A percentile compares a stretch with the other conserved stretches of the same genome.
These are phyloP conservation scores for Phoma sp. DNA, from an alignment of 2,329 filamentous ascomycete species.

Conservation along the genomic window DNA sequence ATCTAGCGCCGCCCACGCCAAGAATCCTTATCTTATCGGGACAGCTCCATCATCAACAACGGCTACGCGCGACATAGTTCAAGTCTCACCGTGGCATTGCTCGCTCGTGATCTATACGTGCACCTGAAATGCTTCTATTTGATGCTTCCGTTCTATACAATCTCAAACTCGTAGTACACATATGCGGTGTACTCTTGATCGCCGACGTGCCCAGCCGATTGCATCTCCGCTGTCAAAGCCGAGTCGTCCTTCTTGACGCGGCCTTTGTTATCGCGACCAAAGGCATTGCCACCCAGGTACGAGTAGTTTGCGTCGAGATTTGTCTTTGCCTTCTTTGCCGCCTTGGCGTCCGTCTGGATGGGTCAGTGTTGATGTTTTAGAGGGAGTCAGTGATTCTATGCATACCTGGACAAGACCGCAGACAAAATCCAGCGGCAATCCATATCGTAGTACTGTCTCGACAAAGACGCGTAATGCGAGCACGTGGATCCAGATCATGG, in stretches of 20 bases:
- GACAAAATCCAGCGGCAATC: conserved; percentile 88
- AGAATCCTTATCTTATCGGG: conserved; percentile 9
- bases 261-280: conserved; percentile 92
- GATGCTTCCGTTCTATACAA: conserved; percentile 50
- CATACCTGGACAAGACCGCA: conserved; percentile 81
- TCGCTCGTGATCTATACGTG: conserved; percentile 19
- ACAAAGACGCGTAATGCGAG: conserved; percentile 93
- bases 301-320: conserved; percentile 82
- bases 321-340: conserved; percentile 72
- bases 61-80: neutral
- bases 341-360: conserved; percentile 79
- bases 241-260: conserved; percentile 90
- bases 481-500: conserved; percentile 96
- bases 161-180: conserved; percentile 95
- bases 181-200: conserved; percentile 93
- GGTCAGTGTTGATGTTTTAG: conserved; percentile 4
- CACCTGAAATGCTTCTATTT: conserved; percentile 1
- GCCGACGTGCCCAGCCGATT: conserved; percentile 71
- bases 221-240: conserved; percentile 80
- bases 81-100: neutral
- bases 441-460: conserved; percentile 96
- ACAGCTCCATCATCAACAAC: neutral
- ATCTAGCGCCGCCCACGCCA: conserved; percentile 5
- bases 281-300: conserved; percentile 93
- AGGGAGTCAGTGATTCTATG: neutral